Evolutionary conservation across 345 rosid genomes (phyloP).

Genomic region (Zanthoxylum bungeanum): DNA sequence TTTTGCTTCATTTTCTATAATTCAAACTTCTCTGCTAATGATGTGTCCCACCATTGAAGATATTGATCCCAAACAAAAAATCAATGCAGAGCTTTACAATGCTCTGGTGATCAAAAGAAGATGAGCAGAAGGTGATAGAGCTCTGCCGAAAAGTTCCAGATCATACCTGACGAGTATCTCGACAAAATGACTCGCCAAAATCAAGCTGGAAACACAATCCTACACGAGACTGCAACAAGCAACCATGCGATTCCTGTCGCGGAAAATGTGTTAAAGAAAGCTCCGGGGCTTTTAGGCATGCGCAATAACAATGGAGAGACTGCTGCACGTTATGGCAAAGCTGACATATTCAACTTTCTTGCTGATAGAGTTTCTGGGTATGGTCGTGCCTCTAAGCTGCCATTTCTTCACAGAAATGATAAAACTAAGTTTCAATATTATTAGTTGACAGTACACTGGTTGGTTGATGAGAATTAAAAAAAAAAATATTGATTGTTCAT

Average conservation of each 20-base stretch:
- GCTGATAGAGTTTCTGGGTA: not conserved
- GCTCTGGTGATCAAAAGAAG: constrained; percentile 8
- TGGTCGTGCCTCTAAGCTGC: not conserved
- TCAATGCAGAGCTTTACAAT: not conserved
- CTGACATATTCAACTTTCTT: not conserved
- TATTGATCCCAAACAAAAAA: not conserved
- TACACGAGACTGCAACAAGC: constrained; percentile 24
- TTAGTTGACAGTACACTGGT: not conserved
- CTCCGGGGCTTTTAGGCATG: constrained; percentile 10
- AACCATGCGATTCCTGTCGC: constrained; percentile 5
- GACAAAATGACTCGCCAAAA: constrained; percentile 5
- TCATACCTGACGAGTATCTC: constrained; percentile 5
- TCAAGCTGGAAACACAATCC: constrained; percentile 15
- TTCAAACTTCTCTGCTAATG: not conserved
- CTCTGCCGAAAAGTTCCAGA: constrained; percentile 13
- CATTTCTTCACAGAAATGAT: constrained; percentile 10
- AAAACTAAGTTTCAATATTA: not conserved
- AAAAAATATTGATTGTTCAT: not conserved
- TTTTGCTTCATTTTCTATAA: not conserved
- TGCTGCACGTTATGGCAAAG: constrained; percentile 12
- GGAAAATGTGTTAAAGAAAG: not conserved
- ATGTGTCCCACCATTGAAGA: not conserved
- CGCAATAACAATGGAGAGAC: constrained; percentile 16
- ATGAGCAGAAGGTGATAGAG: constrained; percentile 8
- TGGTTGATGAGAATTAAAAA: not conserved